Evolutionary conservation across 192 early-diverging fungal genomes (phyloP).

Genomic region (Gryganskiella cystojenkinii): DNA sequence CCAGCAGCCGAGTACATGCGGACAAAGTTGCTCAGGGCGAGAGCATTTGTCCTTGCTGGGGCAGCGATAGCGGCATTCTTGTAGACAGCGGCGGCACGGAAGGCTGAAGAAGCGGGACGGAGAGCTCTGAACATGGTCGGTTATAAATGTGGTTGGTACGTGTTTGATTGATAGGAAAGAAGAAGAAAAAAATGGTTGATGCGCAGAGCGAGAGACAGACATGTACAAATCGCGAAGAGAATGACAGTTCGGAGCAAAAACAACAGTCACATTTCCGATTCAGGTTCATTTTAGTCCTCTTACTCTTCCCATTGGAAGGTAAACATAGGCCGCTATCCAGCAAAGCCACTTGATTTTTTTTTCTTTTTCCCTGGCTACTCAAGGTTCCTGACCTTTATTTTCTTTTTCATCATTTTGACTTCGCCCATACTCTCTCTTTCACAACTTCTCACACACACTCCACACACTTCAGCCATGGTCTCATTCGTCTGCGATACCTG

Average conservation of each 20-base stretch:
- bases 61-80: constrained; percentile 42
- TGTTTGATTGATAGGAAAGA: background rate
- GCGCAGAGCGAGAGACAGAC: background rate
- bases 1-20: constrained; percentile 83
- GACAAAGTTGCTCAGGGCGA: constrained; percentile 53
- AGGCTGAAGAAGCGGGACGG: constrained; percentile 40
- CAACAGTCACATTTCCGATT: too few relatives aligned
- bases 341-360: constrained; percentile 12
- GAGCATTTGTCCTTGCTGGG: constrained; percentile 23
- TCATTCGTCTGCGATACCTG: constrained; percentile 79
- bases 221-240: background rate
- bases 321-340: too few relatives aligned
- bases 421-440: background rate
- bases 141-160: background rate
- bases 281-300: too few relatives aligned
- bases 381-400: constrained; percentile 13
- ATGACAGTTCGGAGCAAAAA: too few relatives aligned
- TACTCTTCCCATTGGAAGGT: too few relatives aligned
- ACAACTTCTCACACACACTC: background rate
- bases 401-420: background rate
- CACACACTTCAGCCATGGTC: constrained; percentile 57
- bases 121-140: constrained; percentile 48
- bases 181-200: background rate
- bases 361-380: constrained; percentile 39
- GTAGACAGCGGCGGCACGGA: constrained; percentile 38